Percentiles rank a stretch among this genome's conserved stretches.
Evolutionary conservation across 1,284 basidiomycete species (phyloP).

Genomic region (Naganishia liquefaciens): DNA sequence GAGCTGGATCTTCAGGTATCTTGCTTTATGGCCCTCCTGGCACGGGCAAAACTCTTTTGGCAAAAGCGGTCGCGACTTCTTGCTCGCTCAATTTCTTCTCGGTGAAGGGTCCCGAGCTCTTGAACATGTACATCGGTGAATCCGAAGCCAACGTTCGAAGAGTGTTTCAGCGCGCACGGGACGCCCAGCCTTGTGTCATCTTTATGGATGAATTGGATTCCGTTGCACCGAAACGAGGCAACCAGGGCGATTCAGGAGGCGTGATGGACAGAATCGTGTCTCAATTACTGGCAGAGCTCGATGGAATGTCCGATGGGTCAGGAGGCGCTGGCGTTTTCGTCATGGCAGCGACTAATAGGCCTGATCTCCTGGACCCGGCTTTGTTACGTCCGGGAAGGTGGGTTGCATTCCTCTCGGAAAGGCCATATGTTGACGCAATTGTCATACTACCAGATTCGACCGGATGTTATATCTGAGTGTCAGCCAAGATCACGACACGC

Average conservation of each 20-base stretch:
- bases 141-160: conserved; percentile 93
- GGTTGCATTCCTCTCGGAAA: conserved; percentile 37
- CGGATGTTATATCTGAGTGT: conserved; percentile 95
- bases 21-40: conserved; percentile 91
- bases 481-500: conserved; percentile 82
- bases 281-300: conserved; percentile 90
- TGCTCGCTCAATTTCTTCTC: conserved; percentile 91
- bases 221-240: conserved; percentile 91
- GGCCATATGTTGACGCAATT: conserved; percentile 9
- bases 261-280: conserved; percentile 98
- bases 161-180: conserved; percentile 86
- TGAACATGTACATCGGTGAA: conserved; percentile 99
- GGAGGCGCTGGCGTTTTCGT: conserved; percentile 79
- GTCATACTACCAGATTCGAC: conserved; percentile 94
- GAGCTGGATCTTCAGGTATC: conserved; percentile 64
- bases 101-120: conserved; percentile 94
- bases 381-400: conserved; percentile 86
- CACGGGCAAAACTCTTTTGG: conserved; percentile 92
- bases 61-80: conserved; percentile 90
- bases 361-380: conserved; percentile 91
- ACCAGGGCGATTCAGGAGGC: conserved; percentile 90
- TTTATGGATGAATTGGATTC: conserved; percentile 99
- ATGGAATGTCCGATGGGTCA: conserved; percentile 75
- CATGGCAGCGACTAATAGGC: conserved; percentile 96
- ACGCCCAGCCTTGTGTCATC: conserved; percentile 87